Percentiles rank a stretch among this genome's conserved stretches.
Evolutionary conservation across 176 grass and related monocot genomes (phyloP).

Genomic region (Eleusine indica): DNA sequence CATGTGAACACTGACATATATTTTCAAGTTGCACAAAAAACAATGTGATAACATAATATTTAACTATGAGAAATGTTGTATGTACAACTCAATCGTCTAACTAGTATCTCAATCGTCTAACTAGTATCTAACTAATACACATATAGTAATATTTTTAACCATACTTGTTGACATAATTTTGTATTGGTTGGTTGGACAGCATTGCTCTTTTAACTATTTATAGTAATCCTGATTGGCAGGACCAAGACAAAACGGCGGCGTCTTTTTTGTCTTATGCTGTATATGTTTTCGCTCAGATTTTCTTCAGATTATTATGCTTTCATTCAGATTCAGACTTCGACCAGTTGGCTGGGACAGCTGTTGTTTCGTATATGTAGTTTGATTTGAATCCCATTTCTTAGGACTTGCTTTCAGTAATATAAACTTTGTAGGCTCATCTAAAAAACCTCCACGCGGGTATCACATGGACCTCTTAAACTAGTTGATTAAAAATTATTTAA

Average conservation of each 20-base stretch:
- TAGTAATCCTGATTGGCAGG: neutral
- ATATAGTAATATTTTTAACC: no score
- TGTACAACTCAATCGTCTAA: no score
- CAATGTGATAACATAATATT: neutral
- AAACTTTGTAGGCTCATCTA: slow-evolving; percentile 26
- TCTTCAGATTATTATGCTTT: neutral
- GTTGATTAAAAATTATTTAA: no score
- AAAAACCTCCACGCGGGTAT: slow-evolving; percentile 29
- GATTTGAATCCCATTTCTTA: slow-evolving; percentile 36
- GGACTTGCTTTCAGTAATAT: slow-evolving; percentile 32
- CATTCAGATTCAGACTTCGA: slow-evolving; percentile 25
- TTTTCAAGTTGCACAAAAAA: slow-evolving; percentile 11
- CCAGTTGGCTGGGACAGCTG: slow-evolving; percentile 11
- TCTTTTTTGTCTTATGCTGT: neutral
- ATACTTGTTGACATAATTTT: no score
- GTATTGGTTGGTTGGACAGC: no score
- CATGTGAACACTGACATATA: slow-evolving; percentile 22
- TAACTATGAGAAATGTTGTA: neutral
- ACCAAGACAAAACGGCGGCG: slow-evolving; percentile 16
- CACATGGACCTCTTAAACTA: slow-evolving; percentile 20
- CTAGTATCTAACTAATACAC: neutral
- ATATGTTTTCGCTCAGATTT: slow-evolving; percentile 7
- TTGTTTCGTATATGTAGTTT: slow-evolving; percentile 37
- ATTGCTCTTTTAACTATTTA: neutral
- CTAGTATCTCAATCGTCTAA: no score